Conservation (phyloP, 108 stramenopile genomes). For the Pinguiococcus pyrenoidosus region DNA sequence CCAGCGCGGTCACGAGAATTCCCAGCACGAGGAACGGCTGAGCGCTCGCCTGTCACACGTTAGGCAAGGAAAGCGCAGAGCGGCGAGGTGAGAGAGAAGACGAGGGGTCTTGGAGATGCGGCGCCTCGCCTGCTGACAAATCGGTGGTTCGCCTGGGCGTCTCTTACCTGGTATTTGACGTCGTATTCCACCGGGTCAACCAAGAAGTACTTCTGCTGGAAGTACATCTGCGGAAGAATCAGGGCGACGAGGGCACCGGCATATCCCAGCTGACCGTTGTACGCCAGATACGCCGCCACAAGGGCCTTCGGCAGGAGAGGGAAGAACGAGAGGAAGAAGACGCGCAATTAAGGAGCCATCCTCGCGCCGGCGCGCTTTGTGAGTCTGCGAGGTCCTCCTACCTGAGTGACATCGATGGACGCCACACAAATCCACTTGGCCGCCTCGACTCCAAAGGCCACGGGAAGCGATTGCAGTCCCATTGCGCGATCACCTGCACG, state of each 20-base stretch:
- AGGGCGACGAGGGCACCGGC: slow-evolving; percentile 58
- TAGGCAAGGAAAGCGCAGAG: not conserved
- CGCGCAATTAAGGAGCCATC: not conserved
- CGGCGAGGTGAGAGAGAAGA: not conserved
- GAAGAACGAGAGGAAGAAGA: not conserved
- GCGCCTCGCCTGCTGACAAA: too few relatives aligned
- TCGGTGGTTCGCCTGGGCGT: too few relatives aligned
- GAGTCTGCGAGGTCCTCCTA: slow-evolving; percentile 17
- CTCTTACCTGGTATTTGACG: slow-evolving; percentile 60
- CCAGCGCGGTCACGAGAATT: slow-evolving; percentile 73
- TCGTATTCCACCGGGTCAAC: slow-evolving; percentile 83
- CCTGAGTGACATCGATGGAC: slow-evolving; percentile 71
- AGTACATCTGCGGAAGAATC: slow-evolving; percentile 75
- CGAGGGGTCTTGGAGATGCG: not conserved
- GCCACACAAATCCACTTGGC: slow-evolving; percentile 82
- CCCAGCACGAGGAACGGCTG: slow-evolving; percentile 91
- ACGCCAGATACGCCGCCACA: slow-evolving; percentile 71
- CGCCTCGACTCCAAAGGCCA: slow-evolving; percentile 83
- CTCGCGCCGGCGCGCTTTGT: not conserved
- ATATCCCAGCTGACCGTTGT: slow-evolving; percentile 64
- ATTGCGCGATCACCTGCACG: slow-evolving; percentile 73
- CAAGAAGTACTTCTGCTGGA: slow-evolving; percentile 70
- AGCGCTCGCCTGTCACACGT: slow-evolving; percentile 51
- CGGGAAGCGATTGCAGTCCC: slow-evolving; percentile 79
- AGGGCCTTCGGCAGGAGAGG: too few relatives aligned